Base-by-base conservation (phyloP, 1,139 yeast genomes). In the Saccharomyces hybrid region DNA sequence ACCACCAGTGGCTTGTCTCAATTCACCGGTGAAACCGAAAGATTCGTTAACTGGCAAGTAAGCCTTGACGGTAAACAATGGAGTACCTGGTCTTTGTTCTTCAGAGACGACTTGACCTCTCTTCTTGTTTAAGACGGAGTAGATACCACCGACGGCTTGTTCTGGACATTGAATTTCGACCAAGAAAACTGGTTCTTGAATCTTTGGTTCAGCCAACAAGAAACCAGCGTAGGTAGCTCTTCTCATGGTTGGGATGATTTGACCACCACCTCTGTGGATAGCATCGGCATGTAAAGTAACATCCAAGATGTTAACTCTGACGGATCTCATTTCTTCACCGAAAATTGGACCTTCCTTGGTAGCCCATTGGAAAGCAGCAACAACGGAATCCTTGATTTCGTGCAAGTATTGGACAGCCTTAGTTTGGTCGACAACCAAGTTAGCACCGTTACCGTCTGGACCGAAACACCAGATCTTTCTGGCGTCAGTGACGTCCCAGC, bases 391-490 rank as follows among this genome's bases (percentile, higher is more conserved):
- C 88, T 93, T 93, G 84, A 93, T 93, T 84, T 93, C 99, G 78
- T 84, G 79, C 82, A 93, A 86, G 91, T 91, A 93, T 83, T 93
- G 98, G 64, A 93, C 98, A 73, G 99, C 98, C 93, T 93, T 93
- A 75, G 99, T 91, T 82, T 91, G 97, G 82, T 93, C 99, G 79
- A 93, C 96, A 76, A 93, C 97, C 76, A 93, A 79, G 83, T 93
- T 93, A 74, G 99, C 93, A 81, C 99, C 99, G 78, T 82, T 83
- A 81, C 97, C 97, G 75, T 93, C 99, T 77, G 99, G 99, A 83
- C 99, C 99, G 90, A 93, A 93, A 88, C 97, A 90, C 99, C 99
- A 93, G 75, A 93, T 93, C 95, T 93, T 93, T 87, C 99, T 90
- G 80, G 98, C 99, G 75, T 93, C 99, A 72, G 96, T 83, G 75